phyloP scores from a whole-genome alignment of 2,329 filamentous ascomycete species.

The Botrytis elliptica region DNA sequence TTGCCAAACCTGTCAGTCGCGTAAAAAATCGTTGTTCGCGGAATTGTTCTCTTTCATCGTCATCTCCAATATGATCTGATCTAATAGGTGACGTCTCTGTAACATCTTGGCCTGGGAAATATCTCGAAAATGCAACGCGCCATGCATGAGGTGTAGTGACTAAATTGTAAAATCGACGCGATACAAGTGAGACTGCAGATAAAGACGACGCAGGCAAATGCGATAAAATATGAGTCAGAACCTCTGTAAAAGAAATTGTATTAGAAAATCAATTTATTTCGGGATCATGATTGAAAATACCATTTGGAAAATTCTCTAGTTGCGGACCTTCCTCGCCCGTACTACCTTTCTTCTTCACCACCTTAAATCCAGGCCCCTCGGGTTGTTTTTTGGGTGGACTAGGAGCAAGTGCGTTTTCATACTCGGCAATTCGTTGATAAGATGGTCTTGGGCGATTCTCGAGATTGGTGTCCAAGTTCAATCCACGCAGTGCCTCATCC shows the following conservation, averaged over 20 bases:
- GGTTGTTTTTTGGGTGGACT: constrained; percentile 44
- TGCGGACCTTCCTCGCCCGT: constrained; percentile 30
- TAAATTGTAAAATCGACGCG: constrained; percentile 79
- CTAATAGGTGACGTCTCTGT: constrained; percentile 38
- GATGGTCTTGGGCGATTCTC: constrained; percentile 35
- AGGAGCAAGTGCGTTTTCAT: constrained; percentile 58
- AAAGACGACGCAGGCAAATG: constrained; percentile 85
- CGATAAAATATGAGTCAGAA: constrained; percentile 86
- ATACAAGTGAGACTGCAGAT: constrained; percentile 79
- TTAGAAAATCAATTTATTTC: background rate
- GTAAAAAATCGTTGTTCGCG: constrained; percentile 77
- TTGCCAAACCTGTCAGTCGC: constrained; percentile 77
- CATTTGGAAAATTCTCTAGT: constrained; percentile 70
- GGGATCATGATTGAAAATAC: constrained; percentile 47
- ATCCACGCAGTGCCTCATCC: constrained; percentile 51
- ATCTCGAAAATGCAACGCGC: constrained; percentile 88
- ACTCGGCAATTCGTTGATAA: constrained; percentile 54
- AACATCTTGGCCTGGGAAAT: constrained; percentile 75
- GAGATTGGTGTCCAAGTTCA: constrained; percentile 45
- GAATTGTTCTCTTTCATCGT: constrained; percentile 53
- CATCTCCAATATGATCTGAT: constrained; percentile 37
- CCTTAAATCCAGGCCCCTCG: constrained; percentile 53
- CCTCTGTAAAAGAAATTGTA: constrained; percentile 58
- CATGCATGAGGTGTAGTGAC: constrained; percentile 92
- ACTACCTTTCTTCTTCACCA: constrained; percentile 48